Evolutionary conservation across 768 basidiomycete species (phyloP).

Genomic region (Kwoniella sp.): DNA sequence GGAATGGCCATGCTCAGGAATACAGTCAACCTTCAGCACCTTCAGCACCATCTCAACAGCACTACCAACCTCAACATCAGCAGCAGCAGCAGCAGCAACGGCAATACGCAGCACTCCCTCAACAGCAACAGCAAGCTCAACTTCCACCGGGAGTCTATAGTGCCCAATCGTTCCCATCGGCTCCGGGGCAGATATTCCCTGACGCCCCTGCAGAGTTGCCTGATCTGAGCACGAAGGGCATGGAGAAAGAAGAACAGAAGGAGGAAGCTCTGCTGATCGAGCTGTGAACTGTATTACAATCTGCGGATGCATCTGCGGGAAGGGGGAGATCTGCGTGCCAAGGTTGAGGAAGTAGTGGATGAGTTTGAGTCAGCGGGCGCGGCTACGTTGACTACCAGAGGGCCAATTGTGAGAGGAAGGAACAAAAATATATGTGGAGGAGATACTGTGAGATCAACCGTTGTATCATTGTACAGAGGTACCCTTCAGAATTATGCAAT

Average conservation of each 20-base stretch:
- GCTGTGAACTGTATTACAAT: conserved; percentile 26
- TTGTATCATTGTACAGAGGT: neutral
- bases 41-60: conserved; percentile 33
- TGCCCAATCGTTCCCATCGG: conserved; percentile 40
- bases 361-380: too few species aligned
- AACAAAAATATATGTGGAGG: too few species aligned
- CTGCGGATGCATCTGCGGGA: too few species aligned
- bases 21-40: conserved; percentile 19
- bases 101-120: conserved; percentile 1
- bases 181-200: conserved; percentile 51
- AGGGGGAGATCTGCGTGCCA: too few species aligned
- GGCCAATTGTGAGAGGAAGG: too few species aligned
- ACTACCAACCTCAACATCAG: conserved; percentile 20
- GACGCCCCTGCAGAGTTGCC: conserved; percentile 43
- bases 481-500: neutral
- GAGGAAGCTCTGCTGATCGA: conserved; percentile 54
- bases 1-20: conserved; percentile 14
- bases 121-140: conserved; percentile 12
- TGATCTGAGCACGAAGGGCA: conserved; percentile 16
- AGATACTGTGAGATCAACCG: too few species aligned
- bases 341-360: too few species aligned
- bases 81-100: too few species aligned
- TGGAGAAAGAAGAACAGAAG: conserved; percentile 39
- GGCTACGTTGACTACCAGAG: too few species aligned
- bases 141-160: conserved; percentile 29